Evolutionary conservation across 768 basidiomycete species (phyloP).

Genomic region (Gyrodon lividus): DNA sequence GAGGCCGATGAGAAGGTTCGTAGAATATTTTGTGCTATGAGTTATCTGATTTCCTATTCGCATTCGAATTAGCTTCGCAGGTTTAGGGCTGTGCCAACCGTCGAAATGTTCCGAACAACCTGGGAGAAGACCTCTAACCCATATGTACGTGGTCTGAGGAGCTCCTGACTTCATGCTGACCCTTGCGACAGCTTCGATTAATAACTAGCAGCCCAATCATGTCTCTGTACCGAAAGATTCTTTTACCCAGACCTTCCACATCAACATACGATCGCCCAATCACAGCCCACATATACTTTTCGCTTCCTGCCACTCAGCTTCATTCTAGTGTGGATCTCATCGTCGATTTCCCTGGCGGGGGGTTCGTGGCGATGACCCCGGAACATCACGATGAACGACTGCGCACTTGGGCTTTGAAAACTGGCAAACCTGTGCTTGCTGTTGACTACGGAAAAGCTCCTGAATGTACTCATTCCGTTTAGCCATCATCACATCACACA

Average conservation of each 20-base stretch:
- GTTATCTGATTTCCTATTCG: slow-evolving; percentile 1
- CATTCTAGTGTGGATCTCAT: slow-evolving; percentile 74
- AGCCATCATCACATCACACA: slow-evolving; percentile 5
- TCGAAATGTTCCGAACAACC: slow-evolving; percentile 92
- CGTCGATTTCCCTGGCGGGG: slow-evolving; percentile 93
- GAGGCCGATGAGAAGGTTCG: slow-evolving; percentile 96
- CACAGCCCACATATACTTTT: slow-evolving; percentile 80
- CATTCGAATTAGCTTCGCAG: slow-evolving; percentile 65
- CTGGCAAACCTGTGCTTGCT: slow-evolving; percentile 76
- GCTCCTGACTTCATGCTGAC: slow-evolving; percentile 4
- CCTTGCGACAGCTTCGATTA: slow-evolving; percentile 58
- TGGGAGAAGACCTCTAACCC: slow-evolving; percentile 99
- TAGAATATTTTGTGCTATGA: background rate
- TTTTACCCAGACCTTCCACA: slow-evolving; percentile 76
- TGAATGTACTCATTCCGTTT: slow-evolving; percentile 62
- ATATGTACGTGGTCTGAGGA: slow-evolving; percentile 53
- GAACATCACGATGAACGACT: slow-evolving; percentile 96
- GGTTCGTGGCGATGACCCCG: slow-evolving; percentile 94
- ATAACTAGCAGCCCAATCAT: slow-evolving; percentile 55
- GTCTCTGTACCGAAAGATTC: slow-evolving; percentile 66
- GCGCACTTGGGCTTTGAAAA: slow-evolving; percentile 78
- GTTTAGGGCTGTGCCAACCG: slow-evolving; percentile 89
- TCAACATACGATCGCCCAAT: slow-evolving; percentile 83
- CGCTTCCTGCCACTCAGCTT: slow-evolving; percentile 62
- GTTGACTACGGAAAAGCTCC: slow-evolving; percentile 97